Evolutionary conservation across 148 eudicot species (phyloP).

Genomic region (Chenopodium formosanum): DNA sequence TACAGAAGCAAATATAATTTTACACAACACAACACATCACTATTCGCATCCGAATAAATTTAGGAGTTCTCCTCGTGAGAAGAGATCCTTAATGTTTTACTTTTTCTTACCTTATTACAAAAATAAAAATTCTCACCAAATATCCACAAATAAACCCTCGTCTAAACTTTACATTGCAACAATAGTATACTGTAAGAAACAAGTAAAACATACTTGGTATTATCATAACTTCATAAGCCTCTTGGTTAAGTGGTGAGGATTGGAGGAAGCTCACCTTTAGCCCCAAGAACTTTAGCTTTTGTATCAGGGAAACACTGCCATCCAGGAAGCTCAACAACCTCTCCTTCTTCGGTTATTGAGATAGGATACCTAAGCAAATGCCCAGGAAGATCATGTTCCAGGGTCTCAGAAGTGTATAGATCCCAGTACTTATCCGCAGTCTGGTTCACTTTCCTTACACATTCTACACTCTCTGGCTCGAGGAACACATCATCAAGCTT

Average conservation of each 20-base stretch:
- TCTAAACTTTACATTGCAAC: not conserved
- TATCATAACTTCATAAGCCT: not conserved
- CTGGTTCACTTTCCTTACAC: conserved; percentile 44
- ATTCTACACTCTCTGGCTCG: conserved; percentile 37
- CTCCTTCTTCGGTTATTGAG: conserved; percentile 31
- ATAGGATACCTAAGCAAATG: conserved; percentile 47
- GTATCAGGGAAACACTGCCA: conserved; percentile 35
- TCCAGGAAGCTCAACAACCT: conserved; percentile 39
- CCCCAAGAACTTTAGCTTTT: conserved; percentile 34
- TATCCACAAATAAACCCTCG: not conserved
- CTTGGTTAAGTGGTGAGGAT: conserved; percentile 44
- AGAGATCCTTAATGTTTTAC: too few relatives aligned
- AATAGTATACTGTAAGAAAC: not conserved
- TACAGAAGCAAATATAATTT: not conserved
- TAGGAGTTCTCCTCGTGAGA: too few relatives aligned
- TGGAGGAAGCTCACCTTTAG: conserved; percentile 44
- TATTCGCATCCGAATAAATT: not conserved
- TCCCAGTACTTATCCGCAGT: conserved; percentile 42
- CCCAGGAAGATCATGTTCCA: conserved; percentile 40
- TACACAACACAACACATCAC: not conserved
- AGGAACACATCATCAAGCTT: conserved; percentile 32
- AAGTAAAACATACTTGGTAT: not conserved
- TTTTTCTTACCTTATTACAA: too few relatives aligned
- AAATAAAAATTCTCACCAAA: not conserved
- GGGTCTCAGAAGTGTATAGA: conserved; percentile 29